phyloP scores from a whole-genome alignment of 2,329 filamentous ascomycete genomes.

The Alternaria solani region DNA sequence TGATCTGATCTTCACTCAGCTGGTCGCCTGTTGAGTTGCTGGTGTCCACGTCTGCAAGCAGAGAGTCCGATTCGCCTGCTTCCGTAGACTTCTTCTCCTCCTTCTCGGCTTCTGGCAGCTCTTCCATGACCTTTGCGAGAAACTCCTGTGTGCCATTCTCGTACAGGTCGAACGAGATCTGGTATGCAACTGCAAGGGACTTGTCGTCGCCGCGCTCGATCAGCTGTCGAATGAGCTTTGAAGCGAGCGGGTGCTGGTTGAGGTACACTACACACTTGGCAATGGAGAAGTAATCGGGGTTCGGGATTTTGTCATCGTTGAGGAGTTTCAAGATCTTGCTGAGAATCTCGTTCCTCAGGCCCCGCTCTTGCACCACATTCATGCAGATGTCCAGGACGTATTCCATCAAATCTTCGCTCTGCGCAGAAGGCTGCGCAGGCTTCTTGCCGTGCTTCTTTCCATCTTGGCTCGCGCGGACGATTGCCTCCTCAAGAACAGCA shows the following conservation, averaged over 20 bases:
- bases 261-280: conserved; percentile 97
- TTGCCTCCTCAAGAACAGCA: conserved; percentile 83
- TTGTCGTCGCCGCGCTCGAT: conserved; percentile 80
- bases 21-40: conserved; percentile 58
- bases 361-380: conserved; percentile 94
- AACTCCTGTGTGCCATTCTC: conserved; percentile 99
- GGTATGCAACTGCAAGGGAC: conserved; percentile 87
- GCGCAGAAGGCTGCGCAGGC: conserved; percentile 62
- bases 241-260: conserved; percentile 89
- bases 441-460: conserved; percentile 73
- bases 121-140: conserved; percentile 83
- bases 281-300: conserved; percentile 96
- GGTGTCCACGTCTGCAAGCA: conserved; percentile 64
- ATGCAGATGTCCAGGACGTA: conserved; percentile 96
- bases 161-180: conserved; percentile 97
- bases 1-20: conserved; percentile 59
- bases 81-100: conserved; percentile 58
- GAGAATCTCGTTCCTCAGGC: conserved; percentile 83
- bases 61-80: conserved; percentile 65
- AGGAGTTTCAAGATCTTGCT: conserved; percentile 93
- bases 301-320: conserved; percentile 89
- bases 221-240: conserved; percentile 81
- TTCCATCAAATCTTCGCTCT: conserved; percentile 93
- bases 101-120: conserved; percentile 66
- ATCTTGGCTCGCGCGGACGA: conserved; percentile 87